These are phyloP conservation scores for Euptelea pleiosperma DNA, from an alignment of 164 flowering plant genomes.

Conservation along the genomic window DNA sequence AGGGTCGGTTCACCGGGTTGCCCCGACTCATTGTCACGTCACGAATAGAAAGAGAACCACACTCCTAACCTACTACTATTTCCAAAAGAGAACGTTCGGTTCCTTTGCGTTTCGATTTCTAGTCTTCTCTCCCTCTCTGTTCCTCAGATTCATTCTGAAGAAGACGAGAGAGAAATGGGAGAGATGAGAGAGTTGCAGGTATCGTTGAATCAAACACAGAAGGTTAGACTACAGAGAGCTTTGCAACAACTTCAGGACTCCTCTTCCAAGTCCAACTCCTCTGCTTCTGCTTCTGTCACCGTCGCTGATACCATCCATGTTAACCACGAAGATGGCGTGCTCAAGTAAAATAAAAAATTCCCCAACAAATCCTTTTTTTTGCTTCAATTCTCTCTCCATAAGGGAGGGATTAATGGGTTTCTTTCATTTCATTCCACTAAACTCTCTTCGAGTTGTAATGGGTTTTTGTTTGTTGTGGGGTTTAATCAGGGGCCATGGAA, in stretches of 20 bases:
- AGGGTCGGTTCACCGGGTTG: too few species aligned
- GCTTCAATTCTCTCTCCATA: neutral
- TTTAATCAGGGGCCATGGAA: conserved; percentile 85
- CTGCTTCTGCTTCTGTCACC: conserved; percentile 60
- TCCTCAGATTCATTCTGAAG: too few species aligned
- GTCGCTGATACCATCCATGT: conserved; percentile 83
- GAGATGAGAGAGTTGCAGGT: conserved; percentile 63
- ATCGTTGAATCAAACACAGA: conserved; percentile 78
- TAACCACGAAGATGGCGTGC: conserved; percentile 76
- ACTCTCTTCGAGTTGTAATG: too few species aligned
- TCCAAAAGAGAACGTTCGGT: too few species aligned
- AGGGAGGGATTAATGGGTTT: too few species aligned
- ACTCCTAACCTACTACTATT: too few species aligned
- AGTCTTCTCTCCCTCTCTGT: too few species aligned
- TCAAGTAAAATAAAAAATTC: conserved; percentile 51
- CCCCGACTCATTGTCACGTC: too few species aligned
- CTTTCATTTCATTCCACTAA: neutral
- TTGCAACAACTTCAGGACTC: conserved; percentile 57
- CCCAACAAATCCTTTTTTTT: neutral
- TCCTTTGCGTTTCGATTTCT: too few species aligned
- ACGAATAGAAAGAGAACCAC: too few species aligned
- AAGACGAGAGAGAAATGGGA: conserved; percentile 9
- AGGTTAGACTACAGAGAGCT: conserved; percentile 62
- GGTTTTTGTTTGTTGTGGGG: conserved; percentile 8
- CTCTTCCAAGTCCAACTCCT: conserved; percentile 40